phyloP scores from a whole-genome alignment of 768 basidiomycete species.

The Cystobasidium tubakii region DNA sequence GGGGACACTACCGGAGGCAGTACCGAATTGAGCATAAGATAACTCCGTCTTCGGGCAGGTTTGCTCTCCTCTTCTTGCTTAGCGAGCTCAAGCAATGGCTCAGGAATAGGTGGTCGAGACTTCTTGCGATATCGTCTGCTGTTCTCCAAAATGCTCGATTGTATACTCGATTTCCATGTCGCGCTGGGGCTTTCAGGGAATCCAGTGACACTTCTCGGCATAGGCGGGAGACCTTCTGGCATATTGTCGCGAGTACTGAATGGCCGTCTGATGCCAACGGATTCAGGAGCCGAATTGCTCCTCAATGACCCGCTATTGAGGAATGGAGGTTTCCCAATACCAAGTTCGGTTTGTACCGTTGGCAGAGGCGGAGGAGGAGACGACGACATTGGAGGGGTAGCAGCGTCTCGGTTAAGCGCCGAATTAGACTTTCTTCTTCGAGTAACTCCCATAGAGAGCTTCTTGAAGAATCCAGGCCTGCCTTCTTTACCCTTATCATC shows the following conservation, averaged over 20 bases:
- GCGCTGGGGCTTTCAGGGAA: not conserved
- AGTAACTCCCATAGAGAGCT: constrained; percentile 14
- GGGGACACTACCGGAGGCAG: constrained; percentile 23
- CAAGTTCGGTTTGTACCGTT: not conserved
- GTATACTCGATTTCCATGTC: not conserved
- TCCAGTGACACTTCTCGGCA: not conserved
- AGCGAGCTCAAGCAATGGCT: not conserved
- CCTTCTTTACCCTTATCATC: not conserved
- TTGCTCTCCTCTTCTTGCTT: not conserved
- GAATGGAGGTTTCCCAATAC: not conserved
- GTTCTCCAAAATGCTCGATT: not conserved
- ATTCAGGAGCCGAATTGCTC: not conserved
- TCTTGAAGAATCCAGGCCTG: constrained; percentile 28
- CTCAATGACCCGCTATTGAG: not conserved
- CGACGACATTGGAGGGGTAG: not conserved
- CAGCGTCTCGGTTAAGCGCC: not conserved
- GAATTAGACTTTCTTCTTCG: not conserved
- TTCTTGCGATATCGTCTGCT: not conserved
- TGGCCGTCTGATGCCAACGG: not conserved
- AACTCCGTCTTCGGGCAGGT: constrained; percentile 21
- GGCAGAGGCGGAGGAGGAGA: not conserved
- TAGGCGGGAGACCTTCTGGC: not conserved
- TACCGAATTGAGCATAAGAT: constrained; percentile 19
- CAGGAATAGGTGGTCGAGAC: constrained; percentile 7
- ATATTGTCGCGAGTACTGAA: not conserved